Conservation (phyloP, 768 basidiomycete genomes). For the Xerocomellus dryophilus region DNA sequence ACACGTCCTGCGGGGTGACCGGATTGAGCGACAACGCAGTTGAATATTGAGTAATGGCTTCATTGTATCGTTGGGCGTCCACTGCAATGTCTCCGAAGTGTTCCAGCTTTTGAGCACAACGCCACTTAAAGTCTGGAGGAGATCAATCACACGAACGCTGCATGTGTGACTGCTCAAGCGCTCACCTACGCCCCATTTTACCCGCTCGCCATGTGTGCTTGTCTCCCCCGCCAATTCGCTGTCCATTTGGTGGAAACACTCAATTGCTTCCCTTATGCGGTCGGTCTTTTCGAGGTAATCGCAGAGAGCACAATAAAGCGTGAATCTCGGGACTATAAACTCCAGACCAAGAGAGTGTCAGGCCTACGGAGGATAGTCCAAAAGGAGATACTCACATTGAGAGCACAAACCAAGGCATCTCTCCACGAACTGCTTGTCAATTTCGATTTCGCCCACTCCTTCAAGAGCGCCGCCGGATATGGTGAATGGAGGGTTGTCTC, state of each 20-base stretch:
- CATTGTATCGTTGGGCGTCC: background rate
- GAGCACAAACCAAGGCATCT: background rate
- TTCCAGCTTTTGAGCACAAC: background rate
- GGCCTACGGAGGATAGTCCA: background rate
- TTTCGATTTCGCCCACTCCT: background rate
- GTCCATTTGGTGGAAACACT: background rate
- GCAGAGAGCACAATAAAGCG: background rate
- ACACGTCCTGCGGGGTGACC: too few species aligned
- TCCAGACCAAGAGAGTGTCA: background rate
- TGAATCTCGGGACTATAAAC: background rate
- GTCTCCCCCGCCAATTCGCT: background rate
- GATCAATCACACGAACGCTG: background rate
- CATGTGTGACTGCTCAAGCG: too few species aligned
- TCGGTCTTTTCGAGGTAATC: background rate
- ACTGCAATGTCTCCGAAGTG: background rate
- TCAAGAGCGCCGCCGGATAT: background rate
- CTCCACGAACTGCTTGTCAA: background rate
- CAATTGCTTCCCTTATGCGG: background rate
- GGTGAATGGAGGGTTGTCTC: background rate
- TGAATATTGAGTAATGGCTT: background rate
- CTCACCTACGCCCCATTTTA: background rate
- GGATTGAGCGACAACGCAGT: background rate
- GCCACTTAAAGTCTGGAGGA: background rate
- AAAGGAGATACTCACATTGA: background rate
- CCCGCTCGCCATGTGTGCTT: background rate